Base-by-base conservation (phyloP, 2,329 filamentous ascomycete species). In the Cercospora zeina region DNA sequence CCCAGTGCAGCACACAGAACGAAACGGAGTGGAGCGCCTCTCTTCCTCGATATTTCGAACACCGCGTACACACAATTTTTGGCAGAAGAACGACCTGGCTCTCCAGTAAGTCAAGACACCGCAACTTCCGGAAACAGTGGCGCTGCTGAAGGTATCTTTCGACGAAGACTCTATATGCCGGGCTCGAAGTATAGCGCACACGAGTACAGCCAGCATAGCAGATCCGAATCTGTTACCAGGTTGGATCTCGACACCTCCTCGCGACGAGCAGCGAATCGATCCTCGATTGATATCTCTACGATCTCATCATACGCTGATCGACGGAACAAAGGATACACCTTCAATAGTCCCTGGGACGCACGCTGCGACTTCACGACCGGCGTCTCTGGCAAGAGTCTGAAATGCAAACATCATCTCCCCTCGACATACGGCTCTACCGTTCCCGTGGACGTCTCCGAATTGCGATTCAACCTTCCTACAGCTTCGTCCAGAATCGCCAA, bases 401-500 rank as follows among this genome's bases (percentile, higher is more conserved):
- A 71, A 59, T 75, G 73, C 57, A 65, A 69, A 13, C 68, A 75
- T 61, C 69, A 63, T 34, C 56, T 69, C 10, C 62, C 70, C 14
- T 19, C 34, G 7, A 33, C 78, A 80, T 58, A 72, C 71, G 72
- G 70, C 30, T 39, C 24, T 13, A 53, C 66, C 14, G 61, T 62
- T 7, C 42, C 80, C 63, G 70, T 81, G 69, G 79, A 82, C 1
- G 85, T 96, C 27, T 96, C 91, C 74, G 93, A 97, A 75, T 80
- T 97, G 62, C 87, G 93, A 16, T 97, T 96, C 81, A 96, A 96
- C 73, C 83, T 96, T 0, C 92, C 91, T 1, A 85, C 83, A 54
- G 75, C 80, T 65, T 74, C 65, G 24, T 67, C 65, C 54, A 76
- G 61, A 30, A 59, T 65, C 9, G 55, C 67, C 14, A 66, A 69